Percentiles rank a stretch among this genome's conserved stretches.
Evolutionary conservation across 768 basidiomycete species (phyloP).

Genomic region (Rubroboletus pulcherrimus): DNA sequence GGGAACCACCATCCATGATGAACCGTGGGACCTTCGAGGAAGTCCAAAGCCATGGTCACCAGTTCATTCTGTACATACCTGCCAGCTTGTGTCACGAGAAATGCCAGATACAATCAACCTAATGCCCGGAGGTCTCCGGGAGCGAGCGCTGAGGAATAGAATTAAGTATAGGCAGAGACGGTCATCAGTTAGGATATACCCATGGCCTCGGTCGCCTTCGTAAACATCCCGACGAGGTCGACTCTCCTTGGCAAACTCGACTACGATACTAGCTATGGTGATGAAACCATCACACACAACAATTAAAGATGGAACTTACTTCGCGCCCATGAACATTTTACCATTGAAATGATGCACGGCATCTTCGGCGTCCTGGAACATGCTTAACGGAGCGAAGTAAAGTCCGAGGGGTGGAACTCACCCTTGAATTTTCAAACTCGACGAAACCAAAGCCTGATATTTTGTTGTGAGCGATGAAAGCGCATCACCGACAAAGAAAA

Average conservation of each 20-base stretch:
- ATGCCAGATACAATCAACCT: constrained; percentile 85
- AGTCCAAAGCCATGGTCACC: not conserved
- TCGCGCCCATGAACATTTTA: constrained; percentile 84
- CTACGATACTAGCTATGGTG: constrained; percentile 66
- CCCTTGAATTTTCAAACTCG: constrained; percentile 88
- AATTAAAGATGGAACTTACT: constrained; percentile 31
- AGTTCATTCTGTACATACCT: constrained; percentile 61
- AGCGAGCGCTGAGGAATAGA: constrained; percentile 47
- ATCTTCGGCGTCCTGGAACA: constrained; percentile 85
- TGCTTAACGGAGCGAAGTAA: constrained; percentile 10
- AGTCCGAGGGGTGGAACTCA: constrained; percentile 16
- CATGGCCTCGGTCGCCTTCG: constrained; percentile 53
- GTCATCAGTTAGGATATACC: constrained; percentile 37
- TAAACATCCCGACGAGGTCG: constrained; percentile 78
- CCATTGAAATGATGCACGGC: constrained; percentile 84
- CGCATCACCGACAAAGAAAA: constrained; percentile 21
- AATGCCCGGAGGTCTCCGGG: constrained; percentile 75
- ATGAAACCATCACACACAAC: not conserved
- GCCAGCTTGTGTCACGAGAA: constrained; percentile 96
- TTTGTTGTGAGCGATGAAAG: constrained; percentile 16
- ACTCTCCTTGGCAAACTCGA: constrained; percentile 94
- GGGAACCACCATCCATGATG: constrained; percentile 7
- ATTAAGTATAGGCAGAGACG: constrained; percentile 9
- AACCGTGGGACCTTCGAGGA: constrained; percentile 22
- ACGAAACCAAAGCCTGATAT: constrained; percentile 87